phyloP scores from a whole-genome alignment of 768 basidiomycete species.

The Russula brevipes region DNA sequence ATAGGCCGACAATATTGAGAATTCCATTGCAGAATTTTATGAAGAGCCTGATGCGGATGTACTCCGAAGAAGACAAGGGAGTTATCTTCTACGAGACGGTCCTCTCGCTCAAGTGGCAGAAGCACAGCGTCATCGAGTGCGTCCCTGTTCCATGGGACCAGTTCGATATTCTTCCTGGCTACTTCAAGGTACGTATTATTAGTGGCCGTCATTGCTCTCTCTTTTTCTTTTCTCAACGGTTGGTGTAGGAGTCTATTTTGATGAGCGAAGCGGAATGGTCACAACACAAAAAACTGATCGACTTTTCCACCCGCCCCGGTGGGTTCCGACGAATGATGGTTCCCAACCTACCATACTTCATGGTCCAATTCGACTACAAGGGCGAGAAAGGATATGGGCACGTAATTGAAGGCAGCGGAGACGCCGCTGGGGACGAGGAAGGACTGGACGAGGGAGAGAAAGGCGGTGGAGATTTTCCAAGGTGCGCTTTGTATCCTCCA shows the following conservation, averaged over 20 bases:
- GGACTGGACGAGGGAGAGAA: constrained; percentile 80
- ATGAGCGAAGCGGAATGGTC: constrained; percentile 96
- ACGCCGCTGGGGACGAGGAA: constrained; percentile 59
- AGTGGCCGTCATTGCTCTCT: not conserved
- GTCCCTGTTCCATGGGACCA: constrained; percentile 87
- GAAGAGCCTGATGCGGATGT: constrained; percentile 97
- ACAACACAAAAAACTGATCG: constrained; percentile 94
- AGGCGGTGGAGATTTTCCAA: constrained; percentile 88
- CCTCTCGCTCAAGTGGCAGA: constrained; percentile 77
- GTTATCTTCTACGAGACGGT: constrained; percentile 96
- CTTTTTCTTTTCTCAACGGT: not conserved
- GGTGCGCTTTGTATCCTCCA: constrained; percentile 41
- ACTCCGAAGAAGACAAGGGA: constrained; percentile 86
- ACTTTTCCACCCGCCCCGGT: constrained; percentile 84
- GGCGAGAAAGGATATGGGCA: constrained; percentile 98
- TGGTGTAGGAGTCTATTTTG: constrained; percentile 79
- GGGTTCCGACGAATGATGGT: constrained; percentile 96
- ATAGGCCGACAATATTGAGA: constrained; percentile 1
- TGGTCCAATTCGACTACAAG: constrained; percentile 98
- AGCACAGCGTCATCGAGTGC: constrained; percentile 90
- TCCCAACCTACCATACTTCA: constrained; percentile 95
- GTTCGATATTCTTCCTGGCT: constrained; percentile 84
- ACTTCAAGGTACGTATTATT: constrained; percentile 67
- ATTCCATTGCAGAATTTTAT: constrained; percentile 53
- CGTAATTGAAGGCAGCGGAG: constrained; percentile 87